A percentile compares a stretch with the other conserved stretches of the same genome.
Evolutionary conservation across 805 yeast genomes (phyloP).

Genomic region (Kuraishia cidri): DNA sequence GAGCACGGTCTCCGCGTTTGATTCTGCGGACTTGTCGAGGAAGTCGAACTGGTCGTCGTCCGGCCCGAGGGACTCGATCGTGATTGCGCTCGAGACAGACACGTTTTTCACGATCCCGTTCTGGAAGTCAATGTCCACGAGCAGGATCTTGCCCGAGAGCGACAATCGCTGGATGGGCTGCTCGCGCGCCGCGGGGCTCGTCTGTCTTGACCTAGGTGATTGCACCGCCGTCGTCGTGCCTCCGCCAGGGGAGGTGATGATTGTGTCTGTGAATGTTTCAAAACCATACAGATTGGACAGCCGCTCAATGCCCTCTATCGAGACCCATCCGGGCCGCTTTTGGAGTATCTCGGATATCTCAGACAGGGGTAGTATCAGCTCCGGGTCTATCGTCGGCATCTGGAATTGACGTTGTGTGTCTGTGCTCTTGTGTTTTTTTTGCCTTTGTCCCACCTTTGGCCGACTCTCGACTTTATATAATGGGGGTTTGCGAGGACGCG

Average conservation of each 20-base stretch:
- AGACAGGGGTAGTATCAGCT: constrained; percentile 19
- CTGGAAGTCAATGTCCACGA: constrained; percentile 26
- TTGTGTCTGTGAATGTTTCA: constrained; percentile 21
- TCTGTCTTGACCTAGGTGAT: not conserved
- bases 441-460: no score
- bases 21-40: constrained; percentile 4
- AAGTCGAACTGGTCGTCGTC: constrained; percentile 1
- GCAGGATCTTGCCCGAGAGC: constrained; percentile 22
- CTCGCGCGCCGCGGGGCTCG: not conserved
- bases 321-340: constrained; percentile 24
- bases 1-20: constrained; percentile 16
- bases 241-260: not conserved
- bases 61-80: constrained; percentile 11
- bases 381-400: constrained; percentile 24
- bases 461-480: no score
- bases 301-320: constrained; percentile 21
- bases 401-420: no score
- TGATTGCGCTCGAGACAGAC: constrained; percentile 20
- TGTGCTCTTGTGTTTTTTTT: no score
- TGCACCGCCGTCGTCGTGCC: not conserved
- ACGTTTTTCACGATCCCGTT: constrained; percentile 14
- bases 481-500: no score
- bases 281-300: constrained; percentile 26
- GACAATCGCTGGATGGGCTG: constrained; percentile 16
- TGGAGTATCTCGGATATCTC: constrained; percentile 20